Evolutionary conservation across 2,329 filamentous ascomycete genomes (phyloP).

Genomic region (Aspergillus sp.): DNA sequence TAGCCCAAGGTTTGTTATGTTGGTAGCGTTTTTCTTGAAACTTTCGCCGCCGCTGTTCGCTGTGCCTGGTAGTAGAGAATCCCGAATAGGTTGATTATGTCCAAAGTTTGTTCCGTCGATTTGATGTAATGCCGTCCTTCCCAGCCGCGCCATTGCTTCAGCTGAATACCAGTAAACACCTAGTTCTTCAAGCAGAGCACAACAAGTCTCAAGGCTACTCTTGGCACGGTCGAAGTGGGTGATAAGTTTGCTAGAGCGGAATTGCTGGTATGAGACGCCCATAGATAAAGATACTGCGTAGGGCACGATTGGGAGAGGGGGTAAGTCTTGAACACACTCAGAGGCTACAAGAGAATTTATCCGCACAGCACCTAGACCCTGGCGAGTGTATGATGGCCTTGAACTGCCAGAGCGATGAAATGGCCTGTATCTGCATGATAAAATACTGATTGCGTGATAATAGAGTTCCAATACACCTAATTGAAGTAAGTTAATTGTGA

Average conservation of each 20-base stretch:
- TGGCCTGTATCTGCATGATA: slow-evolving; percentile 52
- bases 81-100: slow-evolving; percentile 16
- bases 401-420: slow-evolving; percentile 43
- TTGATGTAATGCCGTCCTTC: slow-evolving; percentile 37
- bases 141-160: slow-evolving; percentile 42
- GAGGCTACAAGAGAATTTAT: slow-evolving; percentile 53
- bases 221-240: slow-evolving; percentile 38
- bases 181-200: slow-evolving; percentile 35
- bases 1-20: neutral
- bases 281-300: slow-evolving; percentile 57
- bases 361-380: slow-evolving; percentile 56
- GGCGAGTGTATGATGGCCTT: slow-evolving; percentile 53
- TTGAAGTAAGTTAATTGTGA: slow-evolving; percentile 1
- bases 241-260: slow-evolving; percentile 52
- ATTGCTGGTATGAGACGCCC: slow-evolving; percentile 57
- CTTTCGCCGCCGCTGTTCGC: neutral
- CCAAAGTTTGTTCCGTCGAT: slow-evolving; percentile 21
- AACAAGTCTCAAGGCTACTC: slow-evolving; percentile 36
- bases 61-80: neutral
- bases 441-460: slow-evolving; percentile 58
- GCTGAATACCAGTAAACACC: slow-evolving; percentile 41
- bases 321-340: slow-evolving; percentile 46
- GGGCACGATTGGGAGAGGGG: slow-evolving; percentile 55
- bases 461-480: slow-evolving; percentile 54
- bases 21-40: neutral